Evolutionary conservation across 768 basidiomycete species (phyloP), one percentile per base, ranked within the genome.

Genomic region (Termitomyces sp.): DNA sequence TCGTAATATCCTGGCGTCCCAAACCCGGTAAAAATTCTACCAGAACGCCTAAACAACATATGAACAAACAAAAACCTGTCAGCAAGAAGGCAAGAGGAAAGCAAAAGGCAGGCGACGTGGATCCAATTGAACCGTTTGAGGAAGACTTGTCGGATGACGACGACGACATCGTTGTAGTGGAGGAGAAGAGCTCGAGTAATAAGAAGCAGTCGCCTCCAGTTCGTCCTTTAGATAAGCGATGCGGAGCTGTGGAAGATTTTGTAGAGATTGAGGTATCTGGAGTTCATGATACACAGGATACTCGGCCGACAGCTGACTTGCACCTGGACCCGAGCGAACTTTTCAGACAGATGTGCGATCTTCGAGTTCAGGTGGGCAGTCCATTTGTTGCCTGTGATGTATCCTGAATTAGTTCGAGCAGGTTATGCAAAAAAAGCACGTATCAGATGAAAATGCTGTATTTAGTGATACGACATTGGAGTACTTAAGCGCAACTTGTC

Each of bases 401-500:
- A 25, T 39, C 27, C 2, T 40, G 9, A 30, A 32, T 49, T 37
- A 19, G 51, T 23, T 19, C n/a, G 30, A 52, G 51, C 46, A 73
- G 74, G 66, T 77, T 7, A 65, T 66, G 58, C 52, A 42, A 3
- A 58, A 58, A 37, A 60, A 70, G 34, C 51, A 63, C 17, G 53
- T 74, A 46, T 51, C 57, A 21, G 52, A 60, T n/a, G 63, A 66
- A 32, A 62, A 70, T 27, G 71, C 73, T 17, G 63, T 76, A 32
- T 66, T 76, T 23, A 68, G 68, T 9, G 72, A 77, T 56, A 67
- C 67, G 32, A 66, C 66, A 12, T 54, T 81, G 40, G 63, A 74
- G 60, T 62, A 63, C 23, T 56, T 81, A 7, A 77, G 77, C 55
- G 59, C 63, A 5, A 69, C 67, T 11, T 70, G 74, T 51, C 80